These are phyloP conservation scores for Fusarium veterinarium DNA, from an alignment of 2,329 filamentous ascomycete genomes.

Conservation along the genomic window DNA sequence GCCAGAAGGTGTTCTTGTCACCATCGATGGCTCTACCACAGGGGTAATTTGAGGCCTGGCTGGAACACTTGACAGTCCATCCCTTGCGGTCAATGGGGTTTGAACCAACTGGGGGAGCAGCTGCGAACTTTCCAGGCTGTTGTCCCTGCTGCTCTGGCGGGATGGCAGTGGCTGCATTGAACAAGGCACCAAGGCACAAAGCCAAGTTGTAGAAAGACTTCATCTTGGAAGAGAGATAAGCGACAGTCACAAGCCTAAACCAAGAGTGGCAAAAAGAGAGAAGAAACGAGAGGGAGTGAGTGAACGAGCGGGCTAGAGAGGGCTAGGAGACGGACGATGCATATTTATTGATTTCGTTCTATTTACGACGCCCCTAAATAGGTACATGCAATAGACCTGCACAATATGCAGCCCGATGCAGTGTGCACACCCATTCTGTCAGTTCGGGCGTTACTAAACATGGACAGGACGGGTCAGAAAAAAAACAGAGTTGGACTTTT, in stretches of 20 bases:
- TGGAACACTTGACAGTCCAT: conserved; percentile 36
- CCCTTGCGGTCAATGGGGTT: conserved; percentile 28
- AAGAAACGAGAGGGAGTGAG: not conserved
- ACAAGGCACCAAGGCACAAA: conserved; percentile 17
- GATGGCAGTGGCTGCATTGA: conserved; percentile 6
- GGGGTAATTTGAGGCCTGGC: conserved; percentile 16
- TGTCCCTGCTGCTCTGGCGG: conserved; percentile 10
- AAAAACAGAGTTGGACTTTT: not conserved
- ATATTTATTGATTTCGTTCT: conserved; percentile 23
- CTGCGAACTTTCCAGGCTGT: conserved; percentile 22
- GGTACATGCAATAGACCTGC: conserved; percentile 1
- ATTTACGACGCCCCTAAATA: not conserved
- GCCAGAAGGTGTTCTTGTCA: conserved; percentile 30
- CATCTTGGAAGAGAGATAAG: conserved; percentile 1
- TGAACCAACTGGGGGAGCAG: conserved; percentile 28
- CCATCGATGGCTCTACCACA: conserved; percentile 33
- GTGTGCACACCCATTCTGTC: not conserved
- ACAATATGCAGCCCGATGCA: conserved; percentile 11
- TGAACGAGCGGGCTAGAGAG: conserved; percentile 2
- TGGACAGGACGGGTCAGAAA: not conserved
- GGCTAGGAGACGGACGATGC: not conserved
- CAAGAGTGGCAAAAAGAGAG: conserved; percentile 3
- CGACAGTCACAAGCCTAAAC: not conserved
- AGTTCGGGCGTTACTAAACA: conserved; percentile 16
- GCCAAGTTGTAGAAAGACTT: conserved; percentile 5